Evolutionary conservation across 495 filamentous ascomycete species (phyloP), one percentile per base, ranked within the genome.

Genomic region (Chaetomium tenue): DNA sequence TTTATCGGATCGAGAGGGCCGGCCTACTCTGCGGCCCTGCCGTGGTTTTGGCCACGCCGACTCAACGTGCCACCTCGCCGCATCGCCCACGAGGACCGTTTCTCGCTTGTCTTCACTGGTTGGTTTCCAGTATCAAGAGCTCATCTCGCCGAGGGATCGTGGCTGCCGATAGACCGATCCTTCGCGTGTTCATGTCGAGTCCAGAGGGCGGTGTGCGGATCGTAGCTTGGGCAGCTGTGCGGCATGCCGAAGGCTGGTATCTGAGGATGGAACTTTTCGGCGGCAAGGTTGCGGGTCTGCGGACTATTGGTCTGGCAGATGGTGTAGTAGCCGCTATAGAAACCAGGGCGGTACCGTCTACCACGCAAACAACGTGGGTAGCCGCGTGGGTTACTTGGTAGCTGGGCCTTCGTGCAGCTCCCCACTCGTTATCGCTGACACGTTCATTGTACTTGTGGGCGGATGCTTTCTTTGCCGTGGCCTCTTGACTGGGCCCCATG

Each of bases 321-420:
- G 15, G 50, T 39, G 37, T 25, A 6, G 28, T 65, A 61, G 42
- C 63, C 63, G 63, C 63, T 57, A 7, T 65, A 9, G 51, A 22
- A 57, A 61, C 30, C 39, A 60, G 48, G 16, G 39, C 40, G 39
- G 13, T 57, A 40, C 50, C 28, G 8, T 23, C 16, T 5, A 40
- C 51, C 30, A 6, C 26, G 12, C 28, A 37, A 42, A 42, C 20
- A 20, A 42, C 28, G 68, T 58, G 55, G 39, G 58, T 60, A 64
- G 53, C 63, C 63, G 63, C 48, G 48, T 60, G 48, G 28, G 5
- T n/a, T 22, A 25, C 8, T 18, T 15, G 4, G n/a, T n/a, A n/a
- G n/a, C n/a, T n/a, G 33, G 33, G 22, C 12, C 23, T 25, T 20
- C 58, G 3, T 60, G 26, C 30, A 11, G 18, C 47, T 12, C 28